Conservation (phyloP, 2,329 filamentous ascomycete species). For the Lachnellula hyalina region DNA sequence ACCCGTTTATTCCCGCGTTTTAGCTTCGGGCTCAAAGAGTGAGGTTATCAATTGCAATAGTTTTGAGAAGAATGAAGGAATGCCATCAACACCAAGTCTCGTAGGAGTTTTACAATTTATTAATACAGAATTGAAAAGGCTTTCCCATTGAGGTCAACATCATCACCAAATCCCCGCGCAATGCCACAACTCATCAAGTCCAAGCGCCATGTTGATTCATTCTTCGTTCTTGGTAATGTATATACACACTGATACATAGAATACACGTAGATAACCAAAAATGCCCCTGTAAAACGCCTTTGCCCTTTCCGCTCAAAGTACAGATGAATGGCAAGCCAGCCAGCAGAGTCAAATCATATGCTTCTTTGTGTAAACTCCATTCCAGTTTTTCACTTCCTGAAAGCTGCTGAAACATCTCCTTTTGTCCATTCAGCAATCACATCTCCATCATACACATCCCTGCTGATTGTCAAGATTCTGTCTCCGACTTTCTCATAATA, state of each 20-base stretch:
- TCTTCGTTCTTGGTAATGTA: not conserved
- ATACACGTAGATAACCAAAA: not conserved
- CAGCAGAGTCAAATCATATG: not conserved
- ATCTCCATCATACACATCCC: conserved; percentile 60
- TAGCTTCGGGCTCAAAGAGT: not conserved
- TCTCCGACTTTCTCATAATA: conserved; percentile 59
- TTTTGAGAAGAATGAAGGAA: too few relatives aligned
- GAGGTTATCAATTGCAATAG: not conserved
- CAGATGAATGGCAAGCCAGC: conserved; percentile 4
- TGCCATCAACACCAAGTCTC: not conserved
- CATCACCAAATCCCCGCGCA: not conserved
- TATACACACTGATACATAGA: not conserved
- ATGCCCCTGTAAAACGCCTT: conserved; percentile 2
- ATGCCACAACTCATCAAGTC: not conserved
- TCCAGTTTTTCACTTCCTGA: conserved; percentile 31
- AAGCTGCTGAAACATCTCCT: conserved; percentile 56
- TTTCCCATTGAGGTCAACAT: not conserved
- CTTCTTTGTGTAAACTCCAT: not conserved
- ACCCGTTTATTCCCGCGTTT: not conserved
- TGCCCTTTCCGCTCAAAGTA: conserved; percentile 10
- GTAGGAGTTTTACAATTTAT: too few relatives aligned
- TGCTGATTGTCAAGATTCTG: conserved; percentile 54
- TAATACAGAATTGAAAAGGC: not conserved
- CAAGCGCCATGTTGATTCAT: not conserved
- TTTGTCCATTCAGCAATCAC: conserved; percentile 63